Evolutionary conservation across 148 eudicot species (phyloP).

Genomic region (Diospyros lotus): DNA sequence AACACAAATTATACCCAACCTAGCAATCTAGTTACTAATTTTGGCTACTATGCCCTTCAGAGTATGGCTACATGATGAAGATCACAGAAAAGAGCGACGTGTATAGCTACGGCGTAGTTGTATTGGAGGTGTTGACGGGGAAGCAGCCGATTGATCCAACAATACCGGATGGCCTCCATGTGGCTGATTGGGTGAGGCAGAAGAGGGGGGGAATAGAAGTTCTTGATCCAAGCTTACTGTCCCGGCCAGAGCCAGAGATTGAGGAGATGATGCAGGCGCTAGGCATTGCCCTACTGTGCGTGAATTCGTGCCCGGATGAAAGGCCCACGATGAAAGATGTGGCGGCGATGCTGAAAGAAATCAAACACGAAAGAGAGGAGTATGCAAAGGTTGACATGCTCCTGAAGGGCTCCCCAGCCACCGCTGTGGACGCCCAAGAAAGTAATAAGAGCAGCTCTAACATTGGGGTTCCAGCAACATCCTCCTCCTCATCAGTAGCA

Average conservation of each 20-base stretch:
- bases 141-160: slow-evolving; percentile 93
- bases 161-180: slow-evolving; percentile 66
- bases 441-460: slow-evolving; percentile 17
- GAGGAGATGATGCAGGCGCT: slow-evolving; percentile 75
- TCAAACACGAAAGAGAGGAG: slow-evolving; percentile 68
- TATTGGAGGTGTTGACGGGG: slow-evolving; percentile 75
- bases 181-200: slow-evolving; percentile 75
- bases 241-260: slow-evolving; percentile 52
- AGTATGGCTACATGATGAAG: slow-evolving; percentile 79
- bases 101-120: slow-evolving; percentile 82
- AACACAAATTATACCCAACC: background rate
- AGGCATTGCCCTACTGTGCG: slow-evolving; percentile 71
- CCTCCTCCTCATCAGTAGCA: slow-evolving; percentile 24
- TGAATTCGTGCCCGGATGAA: slow-evolving; percentile 56
- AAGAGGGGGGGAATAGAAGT: slow-evolving; percentile 50
- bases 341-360: slow-evolving; percentile 83
- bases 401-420: slow-evolving; percentile 35
- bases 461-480: slow-evolving; percentile 23
- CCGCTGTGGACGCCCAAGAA: background rate
- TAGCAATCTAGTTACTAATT: slow-evolving; percentile 4
- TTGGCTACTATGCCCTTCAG: slow-evolving; percentile 22
- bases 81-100: slow-evolving; percentile 93
- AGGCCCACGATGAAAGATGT: slow-evolving; percentile 88
- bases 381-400: slow-evolving; percentile 46
- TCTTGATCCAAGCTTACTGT: slow-evolving; percentile 43